These are phyloP conservation scores for Volvox africanus DNA, from an alignment of 139 green algal genomes.

Conservation along the genomic window DNA sequence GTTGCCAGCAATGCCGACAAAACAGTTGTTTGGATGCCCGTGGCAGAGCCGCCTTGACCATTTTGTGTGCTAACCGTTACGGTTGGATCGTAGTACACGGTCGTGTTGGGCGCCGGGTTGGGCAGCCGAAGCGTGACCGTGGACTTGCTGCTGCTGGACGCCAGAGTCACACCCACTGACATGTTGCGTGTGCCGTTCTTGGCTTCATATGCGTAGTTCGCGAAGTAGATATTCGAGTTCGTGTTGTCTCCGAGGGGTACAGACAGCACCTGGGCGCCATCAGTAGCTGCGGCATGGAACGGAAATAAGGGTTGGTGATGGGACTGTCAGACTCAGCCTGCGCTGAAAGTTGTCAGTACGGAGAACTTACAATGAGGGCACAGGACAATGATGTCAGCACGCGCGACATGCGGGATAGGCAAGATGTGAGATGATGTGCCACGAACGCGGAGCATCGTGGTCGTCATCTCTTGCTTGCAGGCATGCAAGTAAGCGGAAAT, in stretches of 20 bases:
- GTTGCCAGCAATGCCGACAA: not conserved
- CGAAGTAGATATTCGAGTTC: slow-evolving; percentile 8
- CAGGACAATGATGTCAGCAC: not conserved
- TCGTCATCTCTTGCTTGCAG: too few relatives aligned
- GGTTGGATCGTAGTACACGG: slow-evolving; percentile 30
- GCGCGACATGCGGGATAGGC: not conserved
- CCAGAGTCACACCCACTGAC: not conserved
- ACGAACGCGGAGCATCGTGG: not conserved
- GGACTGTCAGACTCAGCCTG: too few relatives aligned
- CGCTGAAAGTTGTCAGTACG: too few relatives aligned
- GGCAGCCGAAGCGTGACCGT: slow-evolving; percentile 15
- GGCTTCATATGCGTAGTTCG: slow-evolving; percentile 21
- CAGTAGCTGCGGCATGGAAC: not conserved
- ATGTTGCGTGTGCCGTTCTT: slow-evolving; percentile 16
- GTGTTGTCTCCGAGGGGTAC: slow-evolving; percentile 9
- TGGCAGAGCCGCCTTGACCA: not conserved
- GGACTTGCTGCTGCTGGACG: not conserved
- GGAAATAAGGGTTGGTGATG: not conserved
- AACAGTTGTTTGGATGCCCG: not conserved
- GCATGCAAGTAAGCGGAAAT: too few relatives aligned
- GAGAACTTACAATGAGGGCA: not conserved
- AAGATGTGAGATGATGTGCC: too few relatives aligned
- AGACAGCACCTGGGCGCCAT: not conserved
- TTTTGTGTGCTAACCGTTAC: not conserved
- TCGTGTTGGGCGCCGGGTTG: slow-evolving; percentile 27